Evolutionary conservation across 2,329 filamentous ascomycete genomes (phyloP), one percentile per base, ranked within the genome.

Genomic region (Ramularia collo-cygni): DNA sequence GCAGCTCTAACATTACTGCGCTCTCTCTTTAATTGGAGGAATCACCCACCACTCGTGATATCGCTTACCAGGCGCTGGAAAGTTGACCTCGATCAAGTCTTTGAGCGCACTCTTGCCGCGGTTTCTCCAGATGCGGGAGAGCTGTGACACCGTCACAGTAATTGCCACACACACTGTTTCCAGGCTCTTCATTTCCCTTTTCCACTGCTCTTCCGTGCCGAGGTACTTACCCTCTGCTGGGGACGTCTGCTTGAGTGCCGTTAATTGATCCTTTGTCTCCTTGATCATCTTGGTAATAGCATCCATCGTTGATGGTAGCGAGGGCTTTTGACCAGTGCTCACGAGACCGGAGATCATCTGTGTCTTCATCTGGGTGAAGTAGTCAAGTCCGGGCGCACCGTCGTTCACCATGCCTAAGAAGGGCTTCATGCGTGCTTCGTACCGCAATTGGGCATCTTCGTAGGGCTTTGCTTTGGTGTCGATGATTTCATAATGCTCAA

Each of bases 371-470:
- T 36, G 16, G 26, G 66, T 61, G 46, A 84, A 86, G 10, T 79
- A 75, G 5, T 77, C 75, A 46, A 76, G 83, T 0, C 75, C 65
- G 0, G 84, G 79, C 9, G 85, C 69, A 43, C 78, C 74, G 0
- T 86, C 84, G 2, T 85, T 70, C 8, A 75, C 73, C 40, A 94
- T 74, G 6, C 68, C 60, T 1, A 81, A 69, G 55, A 93, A 95
- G 0, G 87, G 85, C 54, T 83, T 85, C 85, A 94, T 92, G 43
- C 89, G 83, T 8, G 93, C 66, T 50, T 92, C 83, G 60, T 92
- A 89, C 9, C 86, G 79, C 4, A 88, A 66, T 21, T 70, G 64
- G 42, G 83, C 75, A 12, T 74, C 76, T 41, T 79, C 77, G 58
- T 88, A 93, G 0, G 82, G 79, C 1, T 77, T 67, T 0, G 62